Conservation (phyloP, 2,329 filamentous ascomycete species). For the Waltergamsia citrina region DNA sequence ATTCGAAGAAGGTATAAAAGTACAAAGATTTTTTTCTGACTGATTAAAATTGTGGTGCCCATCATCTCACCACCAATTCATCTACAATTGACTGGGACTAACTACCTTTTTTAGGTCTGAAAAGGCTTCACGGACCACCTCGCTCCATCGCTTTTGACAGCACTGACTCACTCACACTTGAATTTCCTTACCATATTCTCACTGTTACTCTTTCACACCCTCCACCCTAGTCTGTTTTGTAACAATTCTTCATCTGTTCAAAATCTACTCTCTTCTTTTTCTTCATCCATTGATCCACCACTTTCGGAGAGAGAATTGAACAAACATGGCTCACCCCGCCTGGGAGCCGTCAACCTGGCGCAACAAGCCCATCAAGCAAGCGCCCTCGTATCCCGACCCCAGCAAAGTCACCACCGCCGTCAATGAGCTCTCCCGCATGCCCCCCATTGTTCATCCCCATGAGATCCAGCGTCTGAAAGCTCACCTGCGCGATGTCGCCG, state of each 20-base stretch:
- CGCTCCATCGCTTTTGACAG: neutral
- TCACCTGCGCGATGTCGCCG: slow-evolving; percentile 74
- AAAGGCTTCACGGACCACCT: neutral
- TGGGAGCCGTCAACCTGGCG: slow-evolving; percentile 65
- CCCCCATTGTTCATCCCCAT: slow-evolving; percentile 68
- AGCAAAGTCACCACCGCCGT: slow-evolving; percentile 49
- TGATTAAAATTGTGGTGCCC: too few species aligned
- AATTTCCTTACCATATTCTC: neutral
- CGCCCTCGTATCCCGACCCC: slow-evolving; percentile 58
- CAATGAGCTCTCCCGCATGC: slow-evolving; percentile 56
- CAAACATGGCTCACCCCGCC: slow-evolving; percentile 3
- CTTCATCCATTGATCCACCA: too few species aligned
- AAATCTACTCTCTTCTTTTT: too few species aligned
- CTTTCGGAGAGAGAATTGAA: too few species aligned
- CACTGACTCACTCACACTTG: neutral
- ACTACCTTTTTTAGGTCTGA: too few species aligned
- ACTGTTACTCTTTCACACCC: too few species aligned
- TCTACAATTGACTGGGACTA: too few species aligned
- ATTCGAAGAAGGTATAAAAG: too few species aligned
- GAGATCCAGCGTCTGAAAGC: slow-evolving; percentile 76
- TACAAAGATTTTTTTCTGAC: too few species aligned
- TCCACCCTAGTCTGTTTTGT: too few species aligned
- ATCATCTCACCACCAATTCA: too few species aligned
- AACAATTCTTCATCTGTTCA: too few species aligned
- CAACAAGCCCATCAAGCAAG: slow-evolving; percentile 70